Base-by-base conservation (phyloP, 2,329 filamentous ascomycete genomes). In the Fusarium chlamydosporum region DNA sequence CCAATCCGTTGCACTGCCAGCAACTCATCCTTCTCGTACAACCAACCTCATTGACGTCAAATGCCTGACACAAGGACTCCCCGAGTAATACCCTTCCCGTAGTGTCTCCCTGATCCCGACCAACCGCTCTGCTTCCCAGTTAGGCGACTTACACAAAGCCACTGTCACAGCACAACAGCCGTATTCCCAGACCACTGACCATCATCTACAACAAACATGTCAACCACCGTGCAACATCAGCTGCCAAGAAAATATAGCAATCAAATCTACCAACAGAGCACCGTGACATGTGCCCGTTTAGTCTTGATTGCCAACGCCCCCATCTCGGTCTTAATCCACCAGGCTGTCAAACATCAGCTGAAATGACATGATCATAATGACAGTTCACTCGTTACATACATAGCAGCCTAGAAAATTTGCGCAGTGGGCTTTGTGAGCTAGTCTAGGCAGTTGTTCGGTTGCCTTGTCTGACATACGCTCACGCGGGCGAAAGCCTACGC, bases 101-200 rank as follows among this genome's bases (percentile, higher is more conserved):
- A 29, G 31, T 27, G 42, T 13, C 11, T 31, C 27, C 26, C n/a
- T 50, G 11, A 41, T 26, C 37, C 37, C 55, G 47, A 55, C 54
- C 55, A 61, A 66, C 56, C 34, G 46, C 43, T 66, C 20, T 29
- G 55, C 38, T 46, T 52, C 35, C 61, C 63, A 46, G 43, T 38
- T 43, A 56, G 61, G 34, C 43, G 56, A 66, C 61, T 66, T 56
- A 56, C 61, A 66, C 61, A 51, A 50, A 34, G 33, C 57, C n/a
- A 45, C 42, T 18, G 47, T 29, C 23, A 43, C 20, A 27, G 31
- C 51, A 58, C 56, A 35, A 35, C 51, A 46, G 50, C 58, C 51
- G 53, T 65, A 31, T 45, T 45, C 23, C 60, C 47, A 51, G 47
- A 40, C 47, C 20, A 51, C 29, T 20, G 27, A 37, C 20, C 7